Evolutionary conservation across 2,329 filamentous ascomycete species (phyloP), one percentile per base, ranked within the genome.

Genomic region (Venturia carpophila): DNA sequence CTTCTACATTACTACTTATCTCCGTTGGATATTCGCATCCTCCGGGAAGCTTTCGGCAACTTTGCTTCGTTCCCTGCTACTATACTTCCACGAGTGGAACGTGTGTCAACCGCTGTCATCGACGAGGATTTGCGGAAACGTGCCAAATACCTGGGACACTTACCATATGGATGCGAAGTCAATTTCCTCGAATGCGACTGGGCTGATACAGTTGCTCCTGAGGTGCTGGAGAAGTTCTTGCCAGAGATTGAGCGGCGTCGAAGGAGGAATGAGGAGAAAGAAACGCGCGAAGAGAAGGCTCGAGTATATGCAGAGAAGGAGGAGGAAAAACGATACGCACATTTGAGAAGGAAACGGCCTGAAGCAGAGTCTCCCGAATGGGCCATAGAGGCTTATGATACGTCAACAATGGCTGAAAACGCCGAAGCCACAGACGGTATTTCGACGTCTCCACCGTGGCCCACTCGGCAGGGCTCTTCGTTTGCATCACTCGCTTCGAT

Each of bases 171-270:
- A n/a, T 96, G 92, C 73, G 88, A 96, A 69, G 90, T 97, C 52
- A 91, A 83, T 69, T 96, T 96, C 71, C 76, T 97, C 0, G 92
- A 97, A 76, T 97, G 92, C 72, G 92, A 97, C 74, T 97, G 92
- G 92, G 92, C 90, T 3, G 92, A 96, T 69, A 90, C 94, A 45
- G 90, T 97, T 5, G 83, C 86, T 3, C 81, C 86, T 0, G 87
- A 90, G 62, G 83, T 90, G 3, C 79, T 97, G n/a, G 86, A 86
- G 47, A 82, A 83, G 1, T 97, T 96, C 75, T 80, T 82, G n/a
- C 77, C 80, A 0, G 91, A 96, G 67, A 88, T 94, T 64, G 89
- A 90, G 68, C 83, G 84, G 65, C 83, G 92, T 64, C 82, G 91
- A 65, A 91, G 88, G 75, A 83, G 84, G 64, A 92, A 95, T 70